Base-by-base conservation (phyloP, 164 flowering plant species). In the Vitis rupestris region DNA sequence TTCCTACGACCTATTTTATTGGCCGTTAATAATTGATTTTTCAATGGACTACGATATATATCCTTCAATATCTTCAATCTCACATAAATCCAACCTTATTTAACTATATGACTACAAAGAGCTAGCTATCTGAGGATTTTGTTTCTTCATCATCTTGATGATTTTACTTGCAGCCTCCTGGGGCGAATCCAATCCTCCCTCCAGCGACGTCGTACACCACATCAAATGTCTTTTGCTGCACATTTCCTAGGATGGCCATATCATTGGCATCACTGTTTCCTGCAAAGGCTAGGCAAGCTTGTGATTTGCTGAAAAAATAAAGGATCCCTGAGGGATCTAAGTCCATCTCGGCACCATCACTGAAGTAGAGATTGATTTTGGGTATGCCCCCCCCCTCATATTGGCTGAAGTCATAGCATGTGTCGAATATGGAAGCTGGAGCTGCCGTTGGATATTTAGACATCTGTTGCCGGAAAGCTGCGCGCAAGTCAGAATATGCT, bases 401-500 rank as follows among this genome's bases (percentile, higher is more conserved):
- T 0, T 55, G 59, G 48, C 76, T 79, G 3, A 90, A 64, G 19
- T 92, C 82, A 58, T 78, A 91, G 70, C 94, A 92, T 0, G 93
- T 87, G 70, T 92, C 97, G 4, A 90, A 77, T 13, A 87, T 79
- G 10, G 87, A 76, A 2, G 79, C 47, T 2, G 87, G 65, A 10
- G 75, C 58, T 5, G 85, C 74, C 31, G 27, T 30, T 19, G 84
- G 83, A 19, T 92, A 90, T 59, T 63, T 67, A 7, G 80, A 51
- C 96, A 90, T 89, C 9, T 1, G 47, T 51, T 74, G 31, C 48
- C 69, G 57, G 71, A 93, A 88, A 3, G 76, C 76, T 9, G 79
- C 1, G 19, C 77, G 72, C 44, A 90, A 68, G 0, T 84, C 74
- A 7, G 68, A 9, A 74, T 90, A 90, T 0, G 84, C 89, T 2